Conservation (phyloP, 192 early-diverging fungal genomes). For the Phycomyces nitens region DNA sequence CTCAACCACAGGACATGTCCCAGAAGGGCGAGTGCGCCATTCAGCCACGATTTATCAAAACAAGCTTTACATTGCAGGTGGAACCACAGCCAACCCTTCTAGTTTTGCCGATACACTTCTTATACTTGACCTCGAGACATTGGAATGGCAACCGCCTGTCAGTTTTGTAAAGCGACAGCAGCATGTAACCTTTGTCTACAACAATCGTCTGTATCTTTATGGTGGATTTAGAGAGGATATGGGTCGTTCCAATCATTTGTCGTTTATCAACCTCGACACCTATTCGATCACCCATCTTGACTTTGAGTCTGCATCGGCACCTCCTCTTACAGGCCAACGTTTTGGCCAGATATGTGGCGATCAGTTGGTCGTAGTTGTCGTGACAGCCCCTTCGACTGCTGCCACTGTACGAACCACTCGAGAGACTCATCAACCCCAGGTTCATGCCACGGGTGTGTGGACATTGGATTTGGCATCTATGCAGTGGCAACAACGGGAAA, state of each 20-base stretch:
- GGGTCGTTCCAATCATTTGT: conserved; percentile 50
- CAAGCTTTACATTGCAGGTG: conserved; percentile 64
- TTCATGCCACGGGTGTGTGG: conserved; percentile 52
- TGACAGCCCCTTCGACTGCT: conserved; percentile 6
- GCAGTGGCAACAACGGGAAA: conserved; percentile 49
- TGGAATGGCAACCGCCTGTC: conserved; percentile 55
- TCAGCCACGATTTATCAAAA: conserved; percentile 58
- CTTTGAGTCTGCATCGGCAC: conserved; percentile 45
- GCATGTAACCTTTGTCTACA: conserved; percentile 56
- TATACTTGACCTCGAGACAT: conserved; percentile 51
- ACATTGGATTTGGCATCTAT: conserved; percentile 52
- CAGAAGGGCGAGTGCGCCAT: conserved; percentile 53
- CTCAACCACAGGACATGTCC: conserved; percentile 41
- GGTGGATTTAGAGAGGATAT: conserved; percentile 57
- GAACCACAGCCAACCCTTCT: conserved; percentile 24
- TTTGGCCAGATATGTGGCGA: conserved; percentile 60
- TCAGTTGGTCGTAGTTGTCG: conserved; percentile 52
- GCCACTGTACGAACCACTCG: background rate
- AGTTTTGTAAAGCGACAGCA: conserved; percentile 49
- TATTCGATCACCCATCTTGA: conserved; percentile 43
- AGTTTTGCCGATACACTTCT: conserved; percentile 32
- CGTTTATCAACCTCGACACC: conserved; percentile 50
- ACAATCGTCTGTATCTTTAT: conserved; percentile 53
- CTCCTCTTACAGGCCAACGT: conserved; percentile 55
- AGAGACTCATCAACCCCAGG: background rate